These are phyloP conservation scores for Pseudogymnoascus sp. DNA, from an alignment of 2,329 filamentous ascomycete genomes.

Conservation along the genomic window DNA sequence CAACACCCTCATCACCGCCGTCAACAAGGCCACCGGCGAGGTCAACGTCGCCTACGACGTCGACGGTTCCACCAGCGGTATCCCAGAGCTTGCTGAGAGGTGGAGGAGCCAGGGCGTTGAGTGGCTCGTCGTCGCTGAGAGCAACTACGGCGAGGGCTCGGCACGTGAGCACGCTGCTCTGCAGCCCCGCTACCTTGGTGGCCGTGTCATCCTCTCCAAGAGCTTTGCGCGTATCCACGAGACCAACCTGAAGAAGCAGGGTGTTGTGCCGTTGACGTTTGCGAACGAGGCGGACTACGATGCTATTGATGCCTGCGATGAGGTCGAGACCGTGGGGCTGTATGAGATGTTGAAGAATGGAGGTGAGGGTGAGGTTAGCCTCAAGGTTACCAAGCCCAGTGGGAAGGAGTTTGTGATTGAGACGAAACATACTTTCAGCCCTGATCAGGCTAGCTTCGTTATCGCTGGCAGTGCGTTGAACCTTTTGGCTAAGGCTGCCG, in stretches of 20 bases:
- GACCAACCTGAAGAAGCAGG: constrained; percentile 96
- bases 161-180: constrained; percentile 84
- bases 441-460: constrained; percentile 87
- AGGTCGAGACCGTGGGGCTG: constrained; percentile 73
- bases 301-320: constrained; percentile 70
- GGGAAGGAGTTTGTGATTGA: constrained; percentile 62
- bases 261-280: constrained; percentile 89
- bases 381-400: constrained; percentile 54
- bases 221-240: constrained; percentile 89
- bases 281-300: constrained; percentile 84
- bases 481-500: constrained; percentile 58
- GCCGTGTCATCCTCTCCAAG: constrained; percentile 74
- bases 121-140: constrained; percentile 94
- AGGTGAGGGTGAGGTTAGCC: constrained; percentile 66
- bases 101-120: constrained; percentile 70
- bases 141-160: constrained; percentile 92
- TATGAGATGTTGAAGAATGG: constrained; percentile 70
- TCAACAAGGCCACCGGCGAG: constrained; percentile 86
- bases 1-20: constrained; percentile 92
- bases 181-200: constrained; percentile 84
- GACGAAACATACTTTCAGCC: constrained; percentile 80
- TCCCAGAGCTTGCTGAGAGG: constrained; percentile 75
- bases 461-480: constrained; percentile 92
- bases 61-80: constrained; percentile 64
- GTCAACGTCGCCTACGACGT: constrained; percentile 88